Percentiles rank a stretch among this genome's conserved stretches.
Conservation (phyloP, 2,329 filamentous ascomycete species). For the Chalara sp. region DNA sequence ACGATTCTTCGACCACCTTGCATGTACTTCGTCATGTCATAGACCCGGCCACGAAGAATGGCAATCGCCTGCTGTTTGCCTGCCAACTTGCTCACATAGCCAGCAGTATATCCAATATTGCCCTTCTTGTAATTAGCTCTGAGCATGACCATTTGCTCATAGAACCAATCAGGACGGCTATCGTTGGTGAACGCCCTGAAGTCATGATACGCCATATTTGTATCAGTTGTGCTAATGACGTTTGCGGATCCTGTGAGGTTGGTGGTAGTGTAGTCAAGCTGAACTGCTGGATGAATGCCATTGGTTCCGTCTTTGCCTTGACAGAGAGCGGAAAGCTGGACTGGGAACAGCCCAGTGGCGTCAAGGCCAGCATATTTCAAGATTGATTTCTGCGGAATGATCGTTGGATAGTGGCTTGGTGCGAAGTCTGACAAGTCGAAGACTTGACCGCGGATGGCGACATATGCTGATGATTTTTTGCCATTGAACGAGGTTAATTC, state of each 20-base stretch:
- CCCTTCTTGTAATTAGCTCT: conserved; percentile 79
- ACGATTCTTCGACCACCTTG: conserved; percentile 63
- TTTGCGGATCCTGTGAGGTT: conserved; percentile 66
- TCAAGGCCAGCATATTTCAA: conserved; percentile 82
- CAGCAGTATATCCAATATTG: conserved; percentile 71
- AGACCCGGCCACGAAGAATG: conserved; percentile 73
- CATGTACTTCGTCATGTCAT: conserved; percentile 83
- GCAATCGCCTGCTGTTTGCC: conserved; percentile 60
- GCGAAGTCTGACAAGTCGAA: conserved; percentile 74
- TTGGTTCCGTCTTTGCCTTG: conserved; percentile 58
- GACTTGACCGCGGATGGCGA: conserved; percentile 82
- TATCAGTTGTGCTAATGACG: conserved; percentile 59
- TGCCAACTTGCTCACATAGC: conserved; percentile 69
- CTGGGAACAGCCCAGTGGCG: conserved; percentile 81
- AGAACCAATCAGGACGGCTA: conserved; percentile 84
- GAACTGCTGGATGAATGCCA: conserved; percentile 60
- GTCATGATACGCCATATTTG: conserved; percentile 80
- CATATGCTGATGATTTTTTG: conserved; percentile 54
- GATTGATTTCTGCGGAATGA: conserved; percentile 51
- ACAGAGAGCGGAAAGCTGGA: conserved; percentile 91
- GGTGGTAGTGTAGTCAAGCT: conserved; percentile 71
- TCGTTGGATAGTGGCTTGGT: conserved; percentile 69
- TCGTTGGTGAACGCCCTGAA: conserved; percentile 83
- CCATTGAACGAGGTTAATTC: conserved; percentile 74
- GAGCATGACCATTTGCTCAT: conserved; percentile 75